Evolutionary conservation across 495 filamentous ascomycete species (phyloP).

Genomic region (Astrocystis sublimbata): DNA sequence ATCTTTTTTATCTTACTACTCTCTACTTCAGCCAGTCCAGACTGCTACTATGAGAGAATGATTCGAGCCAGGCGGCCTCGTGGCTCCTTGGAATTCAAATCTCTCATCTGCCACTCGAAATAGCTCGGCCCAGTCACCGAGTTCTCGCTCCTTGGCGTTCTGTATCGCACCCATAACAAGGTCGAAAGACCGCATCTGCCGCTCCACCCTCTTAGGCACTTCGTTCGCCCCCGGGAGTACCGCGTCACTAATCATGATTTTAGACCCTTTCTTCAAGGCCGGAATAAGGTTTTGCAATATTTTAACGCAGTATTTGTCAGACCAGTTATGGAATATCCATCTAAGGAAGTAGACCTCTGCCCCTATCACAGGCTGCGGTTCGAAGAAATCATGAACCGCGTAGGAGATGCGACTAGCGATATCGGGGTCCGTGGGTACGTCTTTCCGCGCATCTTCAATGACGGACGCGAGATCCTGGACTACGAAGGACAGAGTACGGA

Average conservation of each 20-base stretch:
- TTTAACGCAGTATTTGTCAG: constrained; percentile 36
- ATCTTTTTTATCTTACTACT: too few relatives aligned
- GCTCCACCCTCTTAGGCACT: background rate
- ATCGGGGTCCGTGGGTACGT: background rate
- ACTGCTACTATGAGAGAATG: too few relatives aligned
- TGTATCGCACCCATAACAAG: too few relatives aligned
- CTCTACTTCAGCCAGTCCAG: too few relatives aligned
- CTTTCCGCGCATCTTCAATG: background rate
- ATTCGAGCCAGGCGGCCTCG: too few relatives aligned
- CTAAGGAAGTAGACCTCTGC: constrained; percentile 56
- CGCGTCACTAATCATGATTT: constrained; percentile 44
- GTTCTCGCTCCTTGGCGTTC: too few relatives aligned
- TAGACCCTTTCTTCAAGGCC: constrained; percentile 36
- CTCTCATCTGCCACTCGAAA: too few relatives aligned
- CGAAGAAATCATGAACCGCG: constrained; percentile 48
- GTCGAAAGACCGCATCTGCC: too few relatives aligned
- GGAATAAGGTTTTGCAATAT: constrained; percentile 43
- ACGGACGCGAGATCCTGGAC: background rate
- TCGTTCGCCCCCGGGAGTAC: background rate
- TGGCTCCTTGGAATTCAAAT: too few relatives aligned
- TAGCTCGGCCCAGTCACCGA: too few relatives aligned
- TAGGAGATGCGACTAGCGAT: constrained; percentile 39
- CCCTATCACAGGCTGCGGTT: constrained; percentile 39
- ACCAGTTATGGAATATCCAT: constrained; percentile 53
- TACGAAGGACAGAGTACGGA: background rate